Evolutionary conservation across 768 basidiomycete species (phyloP).

Genomic region (Xerocomellus chrysenteron): DNA sequence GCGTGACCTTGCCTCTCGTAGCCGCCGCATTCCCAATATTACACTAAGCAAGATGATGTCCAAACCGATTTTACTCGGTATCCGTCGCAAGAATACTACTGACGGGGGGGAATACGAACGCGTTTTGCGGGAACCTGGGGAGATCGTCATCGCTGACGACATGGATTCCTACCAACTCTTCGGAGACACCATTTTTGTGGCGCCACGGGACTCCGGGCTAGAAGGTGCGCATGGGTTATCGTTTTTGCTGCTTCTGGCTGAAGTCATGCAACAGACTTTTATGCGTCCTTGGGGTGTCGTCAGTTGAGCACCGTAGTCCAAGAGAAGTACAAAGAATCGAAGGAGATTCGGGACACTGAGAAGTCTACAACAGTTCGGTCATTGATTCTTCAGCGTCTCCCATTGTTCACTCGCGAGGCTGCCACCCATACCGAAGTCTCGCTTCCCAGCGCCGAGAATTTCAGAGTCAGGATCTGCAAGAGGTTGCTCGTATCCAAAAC

Average conservation of each 20-base stretch:
- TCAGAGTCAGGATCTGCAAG: constrained; percentile 62
- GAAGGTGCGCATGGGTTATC: constrained; percentile 51
- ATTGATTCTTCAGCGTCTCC: constrained; percentile 77
- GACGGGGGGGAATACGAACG: constrained; percentile 54
- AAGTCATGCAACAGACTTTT: constrained; percentile 51
- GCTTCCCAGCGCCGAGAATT: constrained; percentile 59
- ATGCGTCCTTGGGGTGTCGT: constrained; percentile 65
- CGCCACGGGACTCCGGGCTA: constrained; percentile 78
- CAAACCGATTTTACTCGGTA: constrained; percentile 67
- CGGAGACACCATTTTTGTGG: constrained; percentile 65
- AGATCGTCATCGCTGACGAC: constrained; percentile 83
- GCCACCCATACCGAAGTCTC: constrained; percentile 51
- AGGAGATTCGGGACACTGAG: constrained; percentile 46
- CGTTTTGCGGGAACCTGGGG: constrained; percentile 56
- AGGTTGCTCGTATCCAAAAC: constrained; percentile 59
- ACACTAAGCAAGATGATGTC: constrained; percentile 59
- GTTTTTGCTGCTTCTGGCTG: not conserved
- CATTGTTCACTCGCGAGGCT: constrained; percentile 62
- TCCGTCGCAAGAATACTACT: constrained; percentile 47
- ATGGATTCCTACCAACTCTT: constrained; percentile 73
- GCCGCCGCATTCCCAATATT: constrained; percentile 46
- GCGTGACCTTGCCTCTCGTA: constrained; percentile 75
- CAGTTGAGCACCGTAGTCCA: constrained; percentile 36
- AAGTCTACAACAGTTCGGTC: constrained; percentile 48
- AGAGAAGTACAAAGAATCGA: constrained; percentile 64